Evolutionary conservation across 768 basidiomycete species (phyloP), one percentile per base, ranked within the genome.

Genomic region (Lentinula sp.): DNA sequence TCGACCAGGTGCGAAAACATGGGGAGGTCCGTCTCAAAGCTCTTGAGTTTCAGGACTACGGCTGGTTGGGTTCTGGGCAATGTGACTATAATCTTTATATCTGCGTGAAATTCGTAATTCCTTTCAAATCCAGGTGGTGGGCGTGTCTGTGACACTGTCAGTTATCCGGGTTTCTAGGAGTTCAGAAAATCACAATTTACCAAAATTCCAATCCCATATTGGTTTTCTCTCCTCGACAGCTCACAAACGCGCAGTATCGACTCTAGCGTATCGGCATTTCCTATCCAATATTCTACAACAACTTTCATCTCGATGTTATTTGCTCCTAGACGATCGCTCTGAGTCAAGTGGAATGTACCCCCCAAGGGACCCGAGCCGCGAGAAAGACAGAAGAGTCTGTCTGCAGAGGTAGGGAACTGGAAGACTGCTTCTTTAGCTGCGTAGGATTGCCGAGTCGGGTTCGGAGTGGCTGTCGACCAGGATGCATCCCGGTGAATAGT

Each of bases 1-100:
- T 59, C 58, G 35, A 50, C 23, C 34, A 49, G 58, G 18, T 59
- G 58, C n/a, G 58, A 48, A 21, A 50, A 59, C 35, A 50, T 15
- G 13, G 45, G 45, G 46, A 59, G 32, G 16, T 59, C 58, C 10
- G 58, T 59, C 35, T 50, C 58, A 21, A 59, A 59, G 21, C 50
- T 50, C 15, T 39, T 31, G 46, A 59, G 5, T 39, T 59, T 34
- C 10, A 59, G 34, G 16, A 49, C 13, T 8, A 3, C 35, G 5
- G 34, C 42, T 32, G 8, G 4, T n/a, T 35, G 21, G 11, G 57
- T 7, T 28, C 43, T 43, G 28, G 57, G 57, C 11, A 58, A 37
- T 11, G 40, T 48, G 21, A 58, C 45, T 6, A 58, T 15, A 11
- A 58, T 23, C n/a, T 43, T 35, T 42, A 48, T 34, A n/a, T 35